These are phyloP conservation scores for Neonothopanus nambi DNA, from an alignment of 1,284 basidiomycete genomes.

Conservation along the genomic window DNA sequence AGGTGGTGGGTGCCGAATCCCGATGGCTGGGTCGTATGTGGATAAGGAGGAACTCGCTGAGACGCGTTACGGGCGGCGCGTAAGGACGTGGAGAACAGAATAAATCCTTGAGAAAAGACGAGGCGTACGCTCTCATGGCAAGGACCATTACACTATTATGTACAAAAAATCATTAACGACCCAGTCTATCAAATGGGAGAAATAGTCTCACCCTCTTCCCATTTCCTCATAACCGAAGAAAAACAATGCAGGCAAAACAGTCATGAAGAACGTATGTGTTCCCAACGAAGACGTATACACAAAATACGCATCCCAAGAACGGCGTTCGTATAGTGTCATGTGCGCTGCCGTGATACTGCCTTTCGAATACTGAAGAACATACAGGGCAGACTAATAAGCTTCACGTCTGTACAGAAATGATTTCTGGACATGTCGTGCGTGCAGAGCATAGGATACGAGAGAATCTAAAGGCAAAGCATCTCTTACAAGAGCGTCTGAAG, in stretches of 20 bases:
- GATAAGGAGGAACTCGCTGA: constrained; percentile 78
- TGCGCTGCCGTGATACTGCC: no score
- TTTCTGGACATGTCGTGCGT: no score
- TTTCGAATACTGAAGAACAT: no score
- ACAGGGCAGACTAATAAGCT: no score
- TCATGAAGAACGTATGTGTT: constrained; percentile 95
- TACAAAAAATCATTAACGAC: not conserved
- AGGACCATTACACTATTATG: constrained; percentile 54
- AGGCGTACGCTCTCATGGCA: constrained; percentile 80
- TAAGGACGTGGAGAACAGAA: constrained; percentile 91
- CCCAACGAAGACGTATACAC: constrained; percentile 89
- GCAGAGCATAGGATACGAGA: no score
- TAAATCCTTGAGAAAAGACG: constrained; percentile 87
- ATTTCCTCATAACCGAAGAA: constrained; percentile 81
- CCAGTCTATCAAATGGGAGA: constrained; percentile 4
- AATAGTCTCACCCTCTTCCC: constrained; percentile 55
- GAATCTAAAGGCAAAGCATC: no score
- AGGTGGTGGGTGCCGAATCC: constrained; percentile 84
- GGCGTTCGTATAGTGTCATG: constrained; percentile 63
- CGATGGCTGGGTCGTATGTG: constrained; percentile 32
- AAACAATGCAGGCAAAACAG: constrained; percentile 81
- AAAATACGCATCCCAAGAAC: constrained; percentile 84
- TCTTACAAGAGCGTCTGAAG: no score
- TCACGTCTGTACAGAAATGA: no score
- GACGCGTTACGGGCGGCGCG: constrained; percentile 85